Base-by-base conservation (phyloP, 2,329 filamentous ascomycete species). In the Aspergillus sp. region DNA sequence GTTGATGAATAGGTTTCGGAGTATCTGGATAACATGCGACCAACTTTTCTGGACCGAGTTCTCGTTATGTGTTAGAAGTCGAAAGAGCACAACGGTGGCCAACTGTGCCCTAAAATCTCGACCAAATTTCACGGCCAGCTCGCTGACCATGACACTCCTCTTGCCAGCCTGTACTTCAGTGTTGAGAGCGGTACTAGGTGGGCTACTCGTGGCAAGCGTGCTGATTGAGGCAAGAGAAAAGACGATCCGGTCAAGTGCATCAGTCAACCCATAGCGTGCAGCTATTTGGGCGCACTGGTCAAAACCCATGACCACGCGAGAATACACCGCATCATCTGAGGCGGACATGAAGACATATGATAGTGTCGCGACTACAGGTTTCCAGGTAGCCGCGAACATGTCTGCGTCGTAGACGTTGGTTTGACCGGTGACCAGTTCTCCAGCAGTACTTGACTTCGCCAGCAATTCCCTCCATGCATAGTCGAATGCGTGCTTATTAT, bases 271-370 rank as follows among this genome's bases (percentile, higher is more conserved):
- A 73, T 97, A 93, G 68, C 87, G 90, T 7, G 91, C 87, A 6
- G 95, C 93, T 64, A 99, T 96, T 59, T 91, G 89, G 17, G 95
- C 93, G 72, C 93, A 98, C 73, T 99, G 93, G 67, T 96, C 91
- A 69, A 99, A 99, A 2, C 95, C 95, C 48, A 90, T 90, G 27
- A 98, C 91, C 17, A 99, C 90, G 59, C 95, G 86, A 37, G 91
- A 91, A 71, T 96, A 99, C 3, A 99, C 95, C 0, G 93, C 86
- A 72, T 99, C 95, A 69, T 99, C 96, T 0, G 92, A 96, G 15
- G 96, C 96, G 37, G 93, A 98, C 89, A 98, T 96, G 79, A 99
- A 99, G 3, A 99, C 95, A 70, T 98, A 99, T 12, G 95, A 96
- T 55, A 99, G 80, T 0, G 96, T 98, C 3, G 95, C 93, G 39